A percentile compares a stretch with the other conserved stretches of the same genome.
These are phyloP conservation scores for Aplosporella prunicola DNA, from an alignment of 2,329 filamentous ascomycete genomes.

Conservation along the genomic window DNA sequence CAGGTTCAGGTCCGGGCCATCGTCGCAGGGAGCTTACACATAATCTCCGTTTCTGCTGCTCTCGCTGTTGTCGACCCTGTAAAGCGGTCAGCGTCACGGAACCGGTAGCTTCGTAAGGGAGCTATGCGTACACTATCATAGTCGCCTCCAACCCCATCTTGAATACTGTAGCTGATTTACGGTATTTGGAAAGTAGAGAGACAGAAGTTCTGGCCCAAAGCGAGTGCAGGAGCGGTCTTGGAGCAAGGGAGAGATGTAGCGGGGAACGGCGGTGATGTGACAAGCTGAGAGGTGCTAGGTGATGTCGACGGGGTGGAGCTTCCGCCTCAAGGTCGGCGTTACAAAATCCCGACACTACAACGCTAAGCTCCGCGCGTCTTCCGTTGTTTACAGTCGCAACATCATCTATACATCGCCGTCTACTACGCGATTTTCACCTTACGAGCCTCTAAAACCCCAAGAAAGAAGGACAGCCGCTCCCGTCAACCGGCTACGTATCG, in stretches of 20 bases:
- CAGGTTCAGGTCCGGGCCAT: constrained; percentile 12
- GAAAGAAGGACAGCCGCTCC: no score
- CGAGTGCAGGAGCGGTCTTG: no score
- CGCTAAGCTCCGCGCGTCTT: not conserved
- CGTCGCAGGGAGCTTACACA: constrained; percentile 40
- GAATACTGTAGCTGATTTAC: no score
- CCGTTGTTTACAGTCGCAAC: constrained; percentile 8
- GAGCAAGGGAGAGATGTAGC: not conserved
- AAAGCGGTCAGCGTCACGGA: constrained; percentile 18
- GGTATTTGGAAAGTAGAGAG: no score
- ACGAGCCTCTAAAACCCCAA: no score
- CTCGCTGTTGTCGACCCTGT: constrained; percentile 93
- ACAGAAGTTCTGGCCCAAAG: no score
- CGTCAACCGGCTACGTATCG: no score
- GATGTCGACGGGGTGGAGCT: constrained; percentile 7
- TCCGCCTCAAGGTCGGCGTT: not conserved
- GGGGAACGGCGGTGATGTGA: not conserved
- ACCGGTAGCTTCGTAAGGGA: constrained; percentile 10
- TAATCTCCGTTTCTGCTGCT: constrained; percentile 95
- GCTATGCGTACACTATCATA: constrained; percentile 67
- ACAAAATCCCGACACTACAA: not conserved
- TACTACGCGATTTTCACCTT: no score
- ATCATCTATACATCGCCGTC: no score
- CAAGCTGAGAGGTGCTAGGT: not conserved
- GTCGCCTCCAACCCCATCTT: constrained; percentile 98